Evolutionary conservation across 2,329 filamentous ascomycete genomes (phyloP), one percentile per base, ranked within the genome.

Genomic region (Venturia asperata): DNA sequence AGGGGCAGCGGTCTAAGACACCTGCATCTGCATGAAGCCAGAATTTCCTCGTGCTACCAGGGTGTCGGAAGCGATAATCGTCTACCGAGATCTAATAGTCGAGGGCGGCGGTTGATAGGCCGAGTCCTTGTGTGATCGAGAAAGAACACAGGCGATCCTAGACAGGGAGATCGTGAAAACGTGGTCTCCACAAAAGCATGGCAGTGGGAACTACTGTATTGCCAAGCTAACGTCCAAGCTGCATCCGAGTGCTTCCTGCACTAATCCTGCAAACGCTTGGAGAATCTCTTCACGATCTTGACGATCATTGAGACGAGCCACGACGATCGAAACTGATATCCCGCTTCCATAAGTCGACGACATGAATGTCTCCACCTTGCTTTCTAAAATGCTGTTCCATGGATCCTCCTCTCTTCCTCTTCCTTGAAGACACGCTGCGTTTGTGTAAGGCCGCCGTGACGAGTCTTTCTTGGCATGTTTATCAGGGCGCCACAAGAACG

Each of bases 161-260:
- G 49, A 27, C 37, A 37, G 17, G 30, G 15, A 58, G 52, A 58
- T 58, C 5, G 47, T 52, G 21, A 37, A 58, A 58, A 58, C 52
- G 52, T 58, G 30, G 52, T 21, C 15, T 27, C 10, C 47, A 52
- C 21, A 52, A 24, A 52, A 52, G 34, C 27, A 34, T 34, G 30
- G 27, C 15, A 5, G 27, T 37, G 24, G 17, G 30, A 55, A 58
- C 30, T 11, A n/a, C 9, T 11, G n/a, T n/a, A n/a, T n/a, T 27
- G 30, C 27, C 30, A 58, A 58, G 15, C 15, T 27, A 58, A 37
- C 15, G n/a, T 52, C n/a, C n/a, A n/a, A n/a, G 47, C 42, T 45
- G 42, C 42, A 45, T 45, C 42, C 9, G 17, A 45, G 47, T 15
- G 2, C 30, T n/a, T 34, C 52, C 27, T 56, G 52, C 52, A 19